Conservation (phyloP, 805 yeast genomes). For the Candida krabiensis region DNA sequence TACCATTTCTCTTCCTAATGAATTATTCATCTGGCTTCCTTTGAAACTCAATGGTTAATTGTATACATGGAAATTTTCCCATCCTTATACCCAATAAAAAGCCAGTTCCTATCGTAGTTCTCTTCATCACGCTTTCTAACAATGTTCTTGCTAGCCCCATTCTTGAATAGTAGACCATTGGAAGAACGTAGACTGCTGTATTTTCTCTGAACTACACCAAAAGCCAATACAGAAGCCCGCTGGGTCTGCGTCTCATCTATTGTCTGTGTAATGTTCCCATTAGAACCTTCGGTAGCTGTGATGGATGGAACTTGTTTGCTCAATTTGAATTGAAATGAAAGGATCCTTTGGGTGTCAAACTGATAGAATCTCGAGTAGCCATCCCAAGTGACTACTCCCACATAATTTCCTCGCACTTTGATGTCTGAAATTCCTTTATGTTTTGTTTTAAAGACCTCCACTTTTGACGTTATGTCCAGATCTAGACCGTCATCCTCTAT, state of each 20-base stretch:
- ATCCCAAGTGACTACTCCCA: constrained; percentile 53
- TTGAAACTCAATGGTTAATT: constrained; percentile 2
- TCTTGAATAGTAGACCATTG: constrained; percentile 18
- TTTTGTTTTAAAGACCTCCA: constrained; percentile 21
- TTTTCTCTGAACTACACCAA: constrained; percentile 23
- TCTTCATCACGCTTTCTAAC: constrained; percentile 30
- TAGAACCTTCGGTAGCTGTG: constrained; percentile 6
- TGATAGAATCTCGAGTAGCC: constrained; percentile 41
- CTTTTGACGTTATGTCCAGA: constrained; percentile 8
- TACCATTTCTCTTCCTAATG: no score
- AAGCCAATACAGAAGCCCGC: constrained; percentile 20
- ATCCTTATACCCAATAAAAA: constrained; percentile 34
- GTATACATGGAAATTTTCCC: constrained; percentile 31
- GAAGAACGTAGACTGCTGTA: constrained; percentile 11
- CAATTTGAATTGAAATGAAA: constrained; percentile 27
- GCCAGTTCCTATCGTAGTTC: constrained; percentile 24
- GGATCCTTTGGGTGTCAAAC: constrained; percentile 12
- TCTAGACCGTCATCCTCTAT: background rate
- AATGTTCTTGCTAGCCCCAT: constrained; percentile 35
- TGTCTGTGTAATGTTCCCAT: constrained; percentile 12
- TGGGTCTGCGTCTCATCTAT: constrained; percentile 16
- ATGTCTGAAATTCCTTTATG: constrained; percentile 40
- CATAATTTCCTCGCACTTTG: constrained; percentile 20
- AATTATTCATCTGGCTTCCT: background rate
- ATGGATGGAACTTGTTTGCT: constrained; percentile 28